Conservation (phyloP, 2,329 filamentous ascomycete species). For the Lecanosticta acicola region DNA sequence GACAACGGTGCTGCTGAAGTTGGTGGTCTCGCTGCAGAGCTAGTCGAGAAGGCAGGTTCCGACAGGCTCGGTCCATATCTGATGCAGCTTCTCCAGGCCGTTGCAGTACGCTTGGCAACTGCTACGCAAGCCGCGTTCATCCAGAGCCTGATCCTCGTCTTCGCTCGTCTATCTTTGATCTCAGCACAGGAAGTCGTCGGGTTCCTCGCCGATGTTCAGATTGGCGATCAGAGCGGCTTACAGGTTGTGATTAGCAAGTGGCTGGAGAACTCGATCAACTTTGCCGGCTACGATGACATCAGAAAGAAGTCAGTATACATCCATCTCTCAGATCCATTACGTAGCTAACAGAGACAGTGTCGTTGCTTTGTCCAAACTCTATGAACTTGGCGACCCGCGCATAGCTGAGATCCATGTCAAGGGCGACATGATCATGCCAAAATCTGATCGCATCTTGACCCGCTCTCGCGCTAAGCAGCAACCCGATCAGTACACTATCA, state of each 20-base stretch:
- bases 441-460: slow-evolving; percentile 83
- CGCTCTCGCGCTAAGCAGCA: slow-evolving; percentile 82
- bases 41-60: slow-evolving; percentile 91
- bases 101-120: slow-evolving; percentile 75
- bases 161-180: slow-evolving; percentile 79
- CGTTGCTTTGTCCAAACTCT: slow-evolving; percentile 87
- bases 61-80: slow-evolving; percentile 87
- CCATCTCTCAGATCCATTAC: not conserved
- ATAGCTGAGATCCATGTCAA: slow-evolving; percentile 76
- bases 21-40: slow-evolving; percentile 83
- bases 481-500: slow-evolving; percentile 81
- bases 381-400: slow-evolving; percentile 76
- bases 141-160: slow-evolving; percentile 90
- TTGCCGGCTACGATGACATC: slow-evolving; percentile 97
- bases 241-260: slow-evolving; percentile 88
- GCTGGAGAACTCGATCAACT: slow-evolving; percentile 94
- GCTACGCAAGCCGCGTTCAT: slow-evolving; percentile 86
- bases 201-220: slow-evolving; percentile 79
- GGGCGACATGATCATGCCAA: slow-evolving; percentile 79
- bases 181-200: slow-evolving; percentile 85
- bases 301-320: slow-evolving; percentile 77
- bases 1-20: slow-evolving; percentile 96
- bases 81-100: slow-evolving; percentile 79
- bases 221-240: slow-evolving; percentile 74
- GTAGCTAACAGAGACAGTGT: slow-evolving; percentile 52